Evolutionary conservation across 1,284 basidiomycete species (phyloP), one percentile per base, ranked within the genome.

Genomic region (Puccinia polysora): DNA sequence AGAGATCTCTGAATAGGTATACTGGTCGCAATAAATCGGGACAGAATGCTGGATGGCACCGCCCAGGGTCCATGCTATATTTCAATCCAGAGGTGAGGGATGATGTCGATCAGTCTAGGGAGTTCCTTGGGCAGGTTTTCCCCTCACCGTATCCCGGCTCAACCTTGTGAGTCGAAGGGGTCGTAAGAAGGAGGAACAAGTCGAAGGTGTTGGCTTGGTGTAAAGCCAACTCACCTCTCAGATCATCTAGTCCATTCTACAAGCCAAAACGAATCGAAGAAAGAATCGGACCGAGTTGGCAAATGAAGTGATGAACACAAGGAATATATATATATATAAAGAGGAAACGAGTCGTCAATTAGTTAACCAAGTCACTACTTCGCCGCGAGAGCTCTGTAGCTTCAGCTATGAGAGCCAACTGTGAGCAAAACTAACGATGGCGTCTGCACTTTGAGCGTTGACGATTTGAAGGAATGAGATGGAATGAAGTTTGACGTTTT

Each of bases 221-320:
- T 2, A 4, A 23, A 20, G 28, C 3, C 63, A 28, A 76, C 81
- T 74, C 75, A 87, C 88, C 87, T 83, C 89, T 82, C 40, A 91
- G 81, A 78, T 91, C 89, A 80, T 91, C 89, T 70, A 91, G 78
- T 3, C 89, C 89, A 77, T 90, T 89, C 82, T 67, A 23, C 23
- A 7, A 56, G 20, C 15, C 15, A 8, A 1, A 36, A 6, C 23
- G 5, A 36, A 34, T 12, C n/a, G 25, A 30, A 49, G 25, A 49
- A 6, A 49, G 18, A 49, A 6, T 18, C 4, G 4, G 34, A 55
- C 20, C 5, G 7, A 15, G 6, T 28, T 14, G n/a, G 5, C 52
- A 32, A 32, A 5, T 23, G 23, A 18, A 49, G 47, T n/a, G 47
- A 49, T 15, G 15, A 23, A 6, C 32, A 7, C 32, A 10, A 20